These are phyloP conservation scores for Pascua sp. DNA, from an alignment of 1,284 basidiomycete genomes.

Conservation along the genomic window DNA sequence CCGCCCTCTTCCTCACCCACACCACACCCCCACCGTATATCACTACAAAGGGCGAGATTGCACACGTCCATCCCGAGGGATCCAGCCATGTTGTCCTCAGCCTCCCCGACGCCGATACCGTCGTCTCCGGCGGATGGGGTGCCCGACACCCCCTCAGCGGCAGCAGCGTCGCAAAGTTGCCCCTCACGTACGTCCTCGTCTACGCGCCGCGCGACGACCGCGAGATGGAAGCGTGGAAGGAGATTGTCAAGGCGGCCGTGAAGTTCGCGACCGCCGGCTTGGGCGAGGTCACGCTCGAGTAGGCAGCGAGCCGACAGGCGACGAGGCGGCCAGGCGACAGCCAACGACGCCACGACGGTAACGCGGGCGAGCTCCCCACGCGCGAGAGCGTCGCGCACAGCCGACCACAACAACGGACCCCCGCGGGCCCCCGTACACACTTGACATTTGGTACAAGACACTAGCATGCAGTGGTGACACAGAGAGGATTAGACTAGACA, in stretches of 20 bases:
- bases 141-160: slow-evolving; percentile 1
- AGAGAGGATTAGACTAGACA: too few species aligned
- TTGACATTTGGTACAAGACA: too few species aligned
- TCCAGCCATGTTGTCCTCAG: slow-evolving; percentile 1
- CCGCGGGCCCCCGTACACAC: too few species aligned
- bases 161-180: not conserved
- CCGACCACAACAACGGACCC: too few species aligned
- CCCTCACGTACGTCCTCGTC: slow-evolving; percentile 3
- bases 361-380: too few species aligned
- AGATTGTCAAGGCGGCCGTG: not conserved
- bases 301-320: too few species aligned
- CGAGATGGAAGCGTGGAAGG: slow-evolving; percentile 5
- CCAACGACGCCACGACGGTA: too few species aligned
- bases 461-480: too few species aligned
- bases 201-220: slow-evolving; percentile 2
- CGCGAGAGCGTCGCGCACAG: too few species aligned
- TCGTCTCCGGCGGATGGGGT: slow-evolving; percentile 1
- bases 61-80: slow-evolving; percentile 2
- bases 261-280: not conserved
- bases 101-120: not conserved
- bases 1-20: not conserved
- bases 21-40: too few species aligned
- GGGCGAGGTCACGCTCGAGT: not conserved
- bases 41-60: slow-evolving; percentile 1
- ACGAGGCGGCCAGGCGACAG: too few species aligned